Evolutionary conservation across 2,329 filamentous ascomycete species (phyloP).

Genomic region (Epichloe uncinata): DNA sequence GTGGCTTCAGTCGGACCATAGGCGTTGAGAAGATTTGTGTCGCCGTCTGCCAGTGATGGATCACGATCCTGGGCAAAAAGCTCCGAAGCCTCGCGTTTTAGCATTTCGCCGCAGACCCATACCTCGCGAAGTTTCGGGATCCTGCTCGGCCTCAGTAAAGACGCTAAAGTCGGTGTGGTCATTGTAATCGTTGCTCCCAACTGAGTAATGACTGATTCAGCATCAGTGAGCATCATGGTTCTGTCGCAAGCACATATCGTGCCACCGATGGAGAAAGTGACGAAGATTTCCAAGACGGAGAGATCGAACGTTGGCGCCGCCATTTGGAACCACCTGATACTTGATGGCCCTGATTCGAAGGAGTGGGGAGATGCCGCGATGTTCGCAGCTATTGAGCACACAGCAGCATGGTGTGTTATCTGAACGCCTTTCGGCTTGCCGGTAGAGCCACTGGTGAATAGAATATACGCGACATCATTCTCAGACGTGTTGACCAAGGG

Average conservation of each 20-base stretch:
- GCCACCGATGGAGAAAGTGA: constrained; percentile 47
- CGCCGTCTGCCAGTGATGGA: not conserved
- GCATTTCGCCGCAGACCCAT: constrained; percentile 19
- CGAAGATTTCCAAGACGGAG: constrained; percentile 75
- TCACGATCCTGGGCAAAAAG: constrained; percentile 13
- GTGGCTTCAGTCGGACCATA: constrained; percentile 17
- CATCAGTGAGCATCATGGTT: constrained; percentile 14
- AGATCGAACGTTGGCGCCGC: constrained; percentile 49
- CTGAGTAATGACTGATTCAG: constrained; percentile 12
- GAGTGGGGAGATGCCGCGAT: not conserved
- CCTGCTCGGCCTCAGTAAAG: constrained; percentile 17
- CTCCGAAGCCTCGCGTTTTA: constrained; percentile 19
- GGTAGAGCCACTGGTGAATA: constrained; percentile 1
- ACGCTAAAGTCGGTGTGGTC: constrained; percentile 24
- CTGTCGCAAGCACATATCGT: constrained; percentile 22
- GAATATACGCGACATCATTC: not conserved
- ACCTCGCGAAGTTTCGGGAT: constrained; percentile 12
- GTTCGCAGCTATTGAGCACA: not conserved
- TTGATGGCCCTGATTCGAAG: not conserved
- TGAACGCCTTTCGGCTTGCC: constrained; percentile 3
- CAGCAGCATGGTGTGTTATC: not conserved
- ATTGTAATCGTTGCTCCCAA: constrained; percentile 24
- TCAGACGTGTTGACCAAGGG: not conserved
- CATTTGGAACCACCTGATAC: constrained; percentile 23
- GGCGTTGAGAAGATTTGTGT: constrained; percentile 11